A percentile compares a stretch with the other conserved stretches of the same genome.
These are phyloP conservation scores for Fusarium incarnatum DNA, from an alignment of 2,329 filamentous ascomycete genomes.

Conservation along the genomic window DNA sequence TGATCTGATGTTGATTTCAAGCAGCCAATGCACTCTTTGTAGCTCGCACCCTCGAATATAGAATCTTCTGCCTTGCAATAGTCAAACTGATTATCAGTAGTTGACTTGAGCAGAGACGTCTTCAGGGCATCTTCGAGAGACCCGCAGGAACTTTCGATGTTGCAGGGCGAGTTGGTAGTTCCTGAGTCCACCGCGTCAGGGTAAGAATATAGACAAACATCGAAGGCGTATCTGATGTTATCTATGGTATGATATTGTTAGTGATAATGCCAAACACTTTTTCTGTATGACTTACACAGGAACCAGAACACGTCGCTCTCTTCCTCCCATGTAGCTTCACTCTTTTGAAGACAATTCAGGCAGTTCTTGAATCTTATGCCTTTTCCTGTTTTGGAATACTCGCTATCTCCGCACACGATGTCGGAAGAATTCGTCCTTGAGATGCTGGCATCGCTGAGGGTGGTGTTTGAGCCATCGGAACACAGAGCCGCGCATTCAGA, in stretches of 20 bases:
- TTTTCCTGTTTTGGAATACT: constrained; percentile 51
- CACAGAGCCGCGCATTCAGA: no score
- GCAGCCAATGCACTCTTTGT: constrained; percentile 57
- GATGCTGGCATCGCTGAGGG: no score
- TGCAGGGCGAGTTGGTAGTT: constrained; percentile 56
- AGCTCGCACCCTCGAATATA: constrained; percentile 47
- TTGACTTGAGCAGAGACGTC: constrained; percentile 39
- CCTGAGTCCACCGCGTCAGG: constrained; percentile 49
- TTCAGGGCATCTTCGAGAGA: constrained; percentile 54
- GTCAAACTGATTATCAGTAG: constrained; percentile 48
- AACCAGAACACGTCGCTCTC: constrained; percentile 54
- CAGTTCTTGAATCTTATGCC: constrained; percentile 63
- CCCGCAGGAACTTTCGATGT: constrained; percentile 56
- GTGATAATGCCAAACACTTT: no score
- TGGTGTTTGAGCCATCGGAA: no score
- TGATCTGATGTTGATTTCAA: constrained; percentile 56
- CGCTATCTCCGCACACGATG: constrained; percentile 58
- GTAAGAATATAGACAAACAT: constrained; percentile 59
- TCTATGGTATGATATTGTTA: no score
- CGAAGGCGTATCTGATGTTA: constrained; percentile 62
- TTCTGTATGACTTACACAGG: constrained; percentile 64
- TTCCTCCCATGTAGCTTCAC: constrained; percentile 44
- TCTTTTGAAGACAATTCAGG: constrained; percentile 60
- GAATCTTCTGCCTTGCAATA: constrained; percentile 58
- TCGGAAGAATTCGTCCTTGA: constrained; percentile 55